Base-by-base conservation (phyloP, 441 rosid species). In the Gossypium trilobum region DNA sequence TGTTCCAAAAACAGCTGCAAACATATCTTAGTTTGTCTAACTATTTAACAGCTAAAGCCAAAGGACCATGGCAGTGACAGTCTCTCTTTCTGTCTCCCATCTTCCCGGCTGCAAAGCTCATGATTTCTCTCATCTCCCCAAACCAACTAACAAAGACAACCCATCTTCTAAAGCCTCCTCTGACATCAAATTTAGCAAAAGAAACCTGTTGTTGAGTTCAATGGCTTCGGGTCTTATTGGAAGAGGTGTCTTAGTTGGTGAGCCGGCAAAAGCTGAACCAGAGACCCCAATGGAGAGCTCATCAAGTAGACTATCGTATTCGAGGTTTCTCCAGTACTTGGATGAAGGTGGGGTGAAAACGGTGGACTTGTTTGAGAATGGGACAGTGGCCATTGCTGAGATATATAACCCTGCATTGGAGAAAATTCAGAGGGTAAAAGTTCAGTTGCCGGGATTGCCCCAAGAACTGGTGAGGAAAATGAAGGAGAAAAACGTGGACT, bases 361-460 rank as follows among this genome's bases (percentile, higher is more conserved):
- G 75, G 89, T 89, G 62, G 91, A 91, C 79, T 58, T 89, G 78
- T 82, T 88, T 62, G 95, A 88, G 86, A 89, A 87, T 48, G 97
- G 93, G 52, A 84, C 86, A 0, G 85, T 86, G 0, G 91, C 88
- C 0, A 85, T 88, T 0, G 93, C 87, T 16, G 95, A 91, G 87
- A 82, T 91, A 56, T 75, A 54, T 22, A 84, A 75, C 71, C 87
- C 87, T 6, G 65, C 84, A 3, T 81, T 87, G 16, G 80, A 80
- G 0, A 86, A 80, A 84, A 78, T 82, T 65, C 92, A 89, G 79
- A 86, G 91, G 71, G 93, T 89, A 23, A 89, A 75, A 74, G 73
- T 91, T 27, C 89, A 83, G 80, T 79, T 91, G 65, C 95, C 88
- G 1, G 93, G 95, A 58, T 73, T 87, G 79, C 91, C 88, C 0